Percentiles rank a stretch among this genome's conserved stretches.
Evolutionary conservation across 1,139 yeast genomes (phyloP).

Genomic region (Pichiaceae sp.): DNA sequence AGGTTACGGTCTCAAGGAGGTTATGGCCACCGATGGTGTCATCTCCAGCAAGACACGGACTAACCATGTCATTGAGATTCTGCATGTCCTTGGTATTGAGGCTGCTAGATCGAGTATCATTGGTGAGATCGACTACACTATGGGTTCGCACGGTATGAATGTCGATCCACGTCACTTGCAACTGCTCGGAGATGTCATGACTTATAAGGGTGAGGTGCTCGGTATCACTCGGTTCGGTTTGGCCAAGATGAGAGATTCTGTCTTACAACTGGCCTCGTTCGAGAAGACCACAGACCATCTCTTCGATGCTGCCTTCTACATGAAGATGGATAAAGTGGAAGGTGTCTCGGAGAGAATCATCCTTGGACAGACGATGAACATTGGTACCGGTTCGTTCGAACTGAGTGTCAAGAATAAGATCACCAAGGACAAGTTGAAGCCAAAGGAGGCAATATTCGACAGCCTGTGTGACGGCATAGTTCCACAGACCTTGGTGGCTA

Average conservation of each 20-base stretch:
- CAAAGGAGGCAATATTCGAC: slow-evolving; percentile 57
- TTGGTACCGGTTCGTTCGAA: slow-evolving; percentile 96
- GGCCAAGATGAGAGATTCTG: slow-evolving; percentile 98
- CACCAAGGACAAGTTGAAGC: slow-evolving; percentile 30
- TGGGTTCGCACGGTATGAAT: slow-evolving; percentile 99
- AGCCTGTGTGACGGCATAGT: slow-evolving; percentile 30
- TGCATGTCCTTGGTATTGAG: slow-evolving; percentile 88
- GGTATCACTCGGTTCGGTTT: slow-evolving; percentile 98
- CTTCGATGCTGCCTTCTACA: slow-evolving; percentile 96
- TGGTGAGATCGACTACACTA: slow-evolving; percentile 91
- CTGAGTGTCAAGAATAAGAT: slow-evolving; percentile 46
- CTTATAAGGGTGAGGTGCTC: slow-evolving; percentile 94
- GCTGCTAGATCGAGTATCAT: slow-evolving; percentile 94
- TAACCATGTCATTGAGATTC: slow-evolving; percentile 87
- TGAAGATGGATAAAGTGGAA: slow-evolving; percentile 92
- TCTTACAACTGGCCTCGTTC: slow-evolving; percentile 90
- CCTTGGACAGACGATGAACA: slow-evolving; percentile 93
- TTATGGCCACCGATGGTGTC: slow-evolving; percentile 97
- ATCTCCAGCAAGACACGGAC: slow-evolving; percentile 81
- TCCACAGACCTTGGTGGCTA: slow-evolving; percentile 14
- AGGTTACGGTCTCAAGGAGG: slow-evolving; percentile 94
- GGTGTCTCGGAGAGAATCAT: slow-evolving; percentile 98
- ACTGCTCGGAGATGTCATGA: slow-evolving; percentile 95
- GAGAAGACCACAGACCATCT: slow-evolving; percentile 98
- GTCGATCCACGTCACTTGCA: slow-evolving; percentile 99